Conservation (phyloP, 768 basidiomycete species). For the Trametes meyenii region DNA sequence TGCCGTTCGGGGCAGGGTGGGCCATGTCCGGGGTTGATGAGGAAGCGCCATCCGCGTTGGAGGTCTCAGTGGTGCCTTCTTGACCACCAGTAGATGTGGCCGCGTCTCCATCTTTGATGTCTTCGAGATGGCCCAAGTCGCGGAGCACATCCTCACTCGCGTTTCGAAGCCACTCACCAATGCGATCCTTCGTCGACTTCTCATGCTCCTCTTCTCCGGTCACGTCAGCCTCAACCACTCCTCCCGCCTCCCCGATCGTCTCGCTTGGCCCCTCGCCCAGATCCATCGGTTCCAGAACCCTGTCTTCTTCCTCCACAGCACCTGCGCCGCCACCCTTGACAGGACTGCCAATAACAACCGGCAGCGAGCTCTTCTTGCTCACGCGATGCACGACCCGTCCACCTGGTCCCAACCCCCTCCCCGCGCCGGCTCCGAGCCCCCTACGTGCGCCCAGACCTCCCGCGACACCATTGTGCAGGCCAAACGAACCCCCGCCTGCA, state of each 20-base stretch:
- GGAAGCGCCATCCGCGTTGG: not conserved
- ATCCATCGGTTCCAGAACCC: not conserved
- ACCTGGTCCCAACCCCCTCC: conserved; percentile 5
- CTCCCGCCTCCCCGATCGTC: not conserved
- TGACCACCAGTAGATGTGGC: not conserved
- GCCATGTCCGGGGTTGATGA: not conserved
- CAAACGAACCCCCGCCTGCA: not conserved
- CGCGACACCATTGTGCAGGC: no score
- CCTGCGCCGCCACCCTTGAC: conserved; percentile 38
- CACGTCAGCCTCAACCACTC: not conserved
- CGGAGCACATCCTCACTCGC: conserved; percentile 14
- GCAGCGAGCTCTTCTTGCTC: conserved; percentile 48
- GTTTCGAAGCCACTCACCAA: conserved; percentile 18
- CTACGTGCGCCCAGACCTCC: not conserved
- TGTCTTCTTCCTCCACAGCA: not conserved
- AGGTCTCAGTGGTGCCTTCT: not conserved
- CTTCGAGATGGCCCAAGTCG: conserved; percentile 8
- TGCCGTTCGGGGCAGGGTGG: conserved; percentile 3
- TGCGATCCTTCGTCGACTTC: conserved; percentile 14
- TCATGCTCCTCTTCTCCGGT: conserved; percentile 1
- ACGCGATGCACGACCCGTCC: conserved; percentile 35
- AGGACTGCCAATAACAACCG: conserved; percentile 49
- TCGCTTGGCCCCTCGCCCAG: conserved; percentile 3
- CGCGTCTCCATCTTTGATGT: not conserved
- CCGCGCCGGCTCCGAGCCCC: not conserved